Base-by-base conservation (phyloP, 305 asterid genomes). In the Stenogyne calaminthoides region DNA sequence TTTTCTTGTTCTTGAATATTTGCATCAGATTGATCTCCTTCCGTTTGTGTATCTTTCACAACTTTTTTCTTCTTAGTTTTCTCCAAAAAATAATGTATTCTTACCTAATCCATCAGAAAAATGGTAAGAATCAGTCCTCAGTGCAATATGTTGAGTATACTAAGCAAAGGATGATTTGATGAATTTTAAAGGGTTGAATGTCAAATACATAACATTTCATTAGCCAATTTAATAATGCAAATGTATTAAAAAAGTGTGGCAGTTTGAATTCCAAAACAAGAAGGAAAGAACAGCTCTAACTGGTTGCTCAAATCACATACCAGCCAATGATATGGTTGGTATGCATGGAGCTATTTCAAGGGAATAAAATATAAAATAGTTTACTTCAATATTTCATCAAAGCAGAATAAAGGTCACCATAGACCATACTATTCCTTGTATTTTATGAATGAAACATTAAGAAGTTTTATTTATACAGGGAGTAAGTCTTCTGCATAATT, bases 21-120 rank as follows among this genome's bases (percentile, higher is more conserved):
- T 67, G n/a, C 77, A 44, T 64, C 68, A 59, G 87, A 77, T 68
- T 63, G 82, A 39, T 84, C 89, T 67, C 69, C 89, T 77, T 81
- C 90, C 75, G 63, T 72, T 36, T 32, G 75, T 32, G 67, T 39
- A 44, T 75, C 79, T 68, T 82, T 77, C 10, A 64, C 55, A 32
- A 69, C 81, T 72, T 86, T 83, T 70, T 78, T 82, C 85, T 79
- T 88, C 92, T 88, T 86, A 61, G 90, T 82, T 66, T 84, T 87
- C 93, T 90, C 93, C 73, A 94, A 80, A 82, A 92, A 80, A 20
- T 79, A 80, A 71, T 84, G 90, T 78, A 94, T 90, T 83, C 88
- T 94, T 81, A 88, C 91, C 99, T 94, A 83, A 52, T 71, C 49
- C 46, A 74, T 60, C 64, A 76, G 57, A 56, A 76, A 79, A 64